Percentiles rank a stretch among this genome's conserved stretches.
phyloP scores from a whole-genome alignment of 192 early-diverging fungal genomes.

The Endogone sp. region DNA sequence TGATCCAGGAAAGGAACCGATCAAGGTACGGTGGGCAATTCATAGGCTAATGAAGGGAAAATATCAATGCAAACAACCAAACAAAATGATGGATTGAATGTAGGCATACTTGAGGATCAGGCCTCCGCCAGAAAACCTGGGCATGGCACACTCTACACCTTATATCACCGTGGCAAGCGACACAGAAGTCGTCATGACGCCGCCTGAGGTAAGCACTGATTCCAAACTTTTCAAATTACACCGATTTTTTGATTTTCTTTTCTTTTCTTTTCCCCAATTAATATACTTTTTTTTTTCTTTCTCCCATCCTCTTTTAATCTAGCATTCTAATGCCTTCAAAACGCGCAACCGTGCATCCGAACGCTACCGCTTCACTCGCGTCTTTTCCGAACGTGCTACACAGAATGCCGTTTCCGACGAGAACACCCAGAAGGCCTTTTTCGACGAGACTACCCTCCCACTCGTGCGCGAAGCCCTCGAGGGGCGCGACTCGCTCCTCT shows the following conservation, averaged over 20 bases:
- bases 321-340: slow-evolving; percentile 27
- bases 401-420: too few relatives aligned
- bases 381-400: slow-evolving; percentile 37
- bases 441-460: slow-evolving; percentile 53
- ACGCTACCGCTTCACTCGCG: slow-evolving; percentile 54
- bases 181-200: slow-evolving; percentile 36
- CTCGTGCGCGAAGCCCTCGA: slow-evolving; percentile 48
- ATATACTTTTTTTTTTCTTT: background rate
- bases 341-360: slow-evolving; percentile 27
- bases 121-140: slow-evolving; percentile 10
- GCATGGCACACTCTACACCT: slow-evolving; percentile 1
- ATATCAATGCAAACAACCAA: too few relatives aligned
- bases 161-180: slow-evolving; percentile 36
- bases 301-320: background rate
- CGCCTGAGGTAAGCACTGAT: slow-evolving; percentile 26
- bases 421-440: slow-evolving; percentile 45
- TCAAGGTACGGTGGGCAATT: slow-evolving; percentile 18
- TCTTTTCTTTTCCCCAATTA: too few relatives aligned
- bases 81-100: too few relatives aligned
- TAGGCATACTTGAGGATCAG: slow-evolving; percentile 31
- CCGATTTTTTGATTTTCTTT: too few relatives aligned
- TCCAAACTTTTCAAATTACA: background rate
- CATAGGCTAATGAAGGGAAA: too few relatives aligned
- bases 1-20: slow-evolving; percentile 35
- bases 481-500: slow-evolving; percentile 60